Percentiles rank a stretch among this genome's conserved stretches.
These are phyloP conservation scores for Phoenix dactylifera DNA, from an alignment of 176 grass and related monocot species.

Conservation along the genomic window DNA sequence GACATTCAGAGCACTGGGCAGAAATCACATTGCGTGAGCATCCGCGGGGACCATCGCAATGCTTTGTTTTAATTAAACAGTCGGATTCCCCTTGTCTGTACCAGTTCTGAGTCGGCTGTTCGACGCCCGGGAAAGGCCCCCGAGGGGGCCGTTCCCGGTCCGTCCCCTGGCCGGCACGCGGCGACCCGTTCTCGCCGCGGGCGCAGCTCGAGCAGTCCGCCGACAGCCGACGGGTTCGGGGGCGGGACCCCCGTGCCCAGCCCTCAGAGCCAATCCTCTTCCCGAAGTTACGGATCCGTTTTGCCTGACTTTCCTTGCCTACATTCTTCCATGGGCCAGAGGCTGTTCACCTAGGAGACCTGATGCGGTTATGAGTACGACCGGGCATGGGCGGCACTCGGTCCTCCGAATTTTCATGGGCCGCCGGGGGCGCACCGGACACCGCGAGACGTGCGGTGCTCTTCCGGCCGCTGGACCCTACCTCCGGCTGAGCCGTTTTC, in stretches of 20 bases:
- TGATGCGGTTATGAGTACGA: constrained; percentile 53
- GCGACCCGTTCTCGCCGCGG: constrained; percentile 23
- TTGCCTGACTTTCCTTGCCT: constrained; percentile 52
- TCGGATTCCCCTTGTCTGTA: constrained; percentile 48
- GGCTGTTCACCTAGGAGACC: constrained; percentile 50
- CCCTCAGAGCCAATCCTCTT: constrained; percentile 74
- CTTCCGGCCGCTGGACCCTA: constrained; percentile 51
- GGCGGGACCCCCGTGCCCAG: constrained; percentile 47
- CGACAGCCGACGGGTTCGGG: constrained; percentile 28
- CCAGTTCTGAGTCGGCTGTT: constrained; percentile 35
- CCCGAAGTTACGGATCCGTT: constrained; percentile 71
- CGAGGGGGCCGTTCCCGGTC: constrained; percentile 2
- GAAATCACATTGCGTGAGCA: constrained; percentile 47
- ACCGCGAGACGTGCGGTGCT: constrained; percentile 53
- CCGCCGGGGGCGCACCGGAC: constrained; percentile 52
- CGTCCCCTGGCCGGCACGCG: constrained; percentile 17
- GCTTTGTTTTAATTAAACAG: constrained; percentile 56
- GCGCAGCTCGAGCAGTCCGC: constrained; percentile 27
- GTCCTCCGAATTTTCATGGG: constrained; percentile 54
- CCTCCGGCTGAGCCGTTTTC: constrained; percentile 40
- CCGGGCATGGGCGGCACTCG: constrained; percentile 29
- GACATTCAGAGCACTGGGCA: constrained; percentile 45
- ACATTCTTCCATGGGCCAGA: constrained; percentile 42
- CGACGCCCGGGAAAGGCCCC: constrained; percentile 35
- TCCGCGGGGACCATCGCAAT: constrained; percentile 41